phyloP scores from a whole-genome alignment of 2,329 filamentous ascomycete genomes.

The Camillea tinctor region DNA sequence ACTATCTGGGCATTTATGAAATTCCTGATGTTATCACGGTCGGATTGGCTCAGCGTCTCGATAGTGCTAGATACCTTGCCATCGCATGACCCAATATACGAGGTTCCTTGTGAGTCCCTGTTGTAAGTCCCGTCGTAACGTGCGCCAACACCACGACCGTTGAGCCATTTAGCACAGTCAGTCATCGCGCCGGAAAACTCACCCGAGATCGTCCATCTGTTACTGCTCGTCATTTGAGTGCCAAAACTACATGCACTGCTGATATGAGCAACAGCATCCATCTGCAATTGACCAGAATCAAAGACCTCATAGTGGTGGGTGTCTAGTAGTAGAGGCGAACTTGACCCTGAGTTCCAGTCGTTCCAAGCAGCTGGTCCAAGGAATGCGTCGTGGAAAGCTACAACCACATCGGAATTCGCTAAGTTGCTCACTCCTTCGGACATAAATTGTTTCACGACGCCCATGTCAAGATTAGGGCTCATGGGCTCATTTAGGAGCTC shows the following conservation, averaged over 20 bases:
- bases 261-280: slow-evolving; percentile 65
- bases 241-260: slow-evolving; percentile 68
- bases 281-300: slow-evolving; percentile 64
- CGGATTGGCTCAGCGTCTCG: slow-evolving; percentile 43
- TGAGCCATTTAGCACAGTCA: slow-evolving; percentile 57
- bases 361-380: slow-evolving; percentile 71
- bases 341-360: slow-evolving; percentile 58
- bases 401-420: slow-evolving; percentile 51
- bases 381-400: slow-evolving; percentile 74
- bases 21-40: slow-evolving; percentile 66
- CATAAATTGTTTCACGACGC: slow-evolving; percentile 44
- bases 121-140: slow-evolving; percentile 69
- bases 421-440: slow-evolving; percentile 40
- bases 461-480: slow-evolving; percentile 53
- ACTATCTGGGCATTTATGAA: slow-evolving; percentile 77
- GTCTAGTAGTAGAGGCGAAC: slow-evolving; percentile 63
- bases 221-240: slow-evolving; percentile 60
- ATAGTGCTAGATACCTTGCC: slow-evolving; percentile 10
- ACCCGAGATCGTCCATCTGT: slow-evolving; percentile 72
- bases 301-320: slow-evolving; percentile 81
- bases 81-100: slow-evolving; percentile 58
- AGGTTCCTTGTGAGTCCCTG: slow-evolving; percentile 33
- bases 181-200: slow-evolving; percentile 80
- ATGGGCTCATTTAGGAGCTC: slow-evolving; percentile 67
- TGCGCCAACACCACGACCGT: slow-evolving; percentile 68